Evolutionary conservation across 73 alveolate genomes (phyloP).

Genomic region (Paramecium pentaurelia): DNA sequence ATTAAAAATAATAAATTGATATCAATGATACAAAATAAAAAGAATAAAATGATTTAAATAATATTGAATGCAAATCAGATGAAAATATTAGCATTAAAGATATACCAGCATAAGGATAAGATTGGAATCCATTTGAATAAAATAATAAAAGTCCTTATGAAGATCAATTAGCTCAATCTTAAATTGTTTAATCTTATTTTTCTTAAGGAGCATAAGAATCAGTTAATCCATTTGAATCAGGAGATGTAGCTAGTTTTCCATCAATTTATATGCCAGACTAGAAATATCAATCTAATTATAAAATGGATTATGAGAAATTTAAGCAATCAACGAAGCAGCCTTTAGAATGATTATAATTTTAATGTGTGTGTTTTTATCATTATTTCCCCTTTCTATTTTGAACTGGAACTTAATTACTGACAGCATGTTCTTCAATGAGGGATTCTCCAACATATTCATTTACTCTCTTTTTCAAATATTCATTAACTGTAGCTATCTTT

Average conservation of each 20-base stretch:
- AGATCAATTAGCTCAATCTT: not conserved
- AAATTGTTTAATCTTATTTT: not conserved
- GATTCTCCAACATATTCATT: constrained; percentile 30
- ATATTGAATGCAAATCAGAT: not conserved
- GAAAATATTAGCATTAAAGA: not conserved
- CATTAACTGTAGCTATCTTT: constrained; percentile 19
- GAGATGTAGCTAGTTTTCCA: not conserved
- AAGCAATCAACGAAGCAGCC: not conserved
- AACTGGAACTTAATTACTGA: not conserved
- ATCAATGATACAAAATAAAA: not conserved
- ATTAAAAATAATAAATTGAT: not conserved
- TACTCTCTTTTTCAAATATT: constrained; percentile 29
- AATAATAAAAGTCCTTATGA: not conserved
- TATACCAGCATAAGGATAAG: not conserved
- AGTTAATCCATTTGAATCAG: not conserved
- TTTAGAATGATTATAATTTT: not conserved
- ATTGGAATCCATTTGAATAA: not conserved
- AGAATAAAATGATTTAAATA: not conserved
- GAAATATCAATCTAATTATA: not conserved
- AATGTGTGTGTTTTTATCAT: not conserved
- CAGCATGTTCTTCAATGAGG: constrained; percentile 5
- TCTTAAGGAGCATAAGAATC: not conserved
- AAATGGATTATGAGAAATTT: not conserved
- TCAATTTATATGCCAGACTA: not conserved
- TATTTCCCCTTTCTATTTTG: constrained; percentile 11